phyloP scores from a whole-genome alignment of 163 green algal species.

The Scenedesmus sp. region DNA sequence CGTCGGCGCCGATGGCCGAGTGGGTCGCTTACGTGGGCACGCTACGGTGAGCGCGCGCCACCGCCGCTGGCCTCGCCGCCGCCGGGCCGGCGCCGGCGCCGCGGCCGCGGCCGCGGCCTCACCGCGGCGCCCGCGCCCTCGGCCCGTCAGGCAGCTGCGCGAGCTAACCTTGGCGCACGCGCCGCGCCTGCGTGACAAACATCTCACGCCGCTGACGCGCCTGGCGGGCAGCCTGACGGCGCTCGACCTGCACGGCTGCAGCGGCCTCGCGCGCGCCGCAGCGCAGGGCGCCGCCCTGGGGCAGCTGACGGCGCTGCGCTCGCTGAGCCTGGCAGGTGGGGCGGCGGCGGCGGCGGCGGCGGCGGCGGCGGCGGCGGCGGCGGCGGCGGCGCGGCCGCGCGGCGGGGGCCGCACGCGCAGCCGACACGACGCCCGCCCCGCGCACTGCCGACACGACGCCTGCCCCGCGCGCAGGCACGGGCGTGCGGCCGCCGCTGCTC shows the following conservation, averaged over 20 bases:
- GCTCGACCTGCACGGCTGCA: conserved; percentile 29
- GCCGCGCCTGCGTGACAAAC: conserved; percentile 26
- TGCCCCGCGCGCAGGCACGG: too few species aligned
- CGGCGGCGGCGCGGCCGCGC: too few species aligned
- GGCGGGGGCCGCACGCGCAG: too few species aligned
- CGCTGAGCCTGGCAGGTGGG: conserved; percentile 15
- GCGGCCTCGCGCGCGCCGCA: not conserved
- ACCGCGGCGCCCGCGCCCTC: not conserved
- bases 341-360: not conserved
- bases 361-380: too few species aligned
- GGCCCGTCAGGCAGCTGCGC: conserved; percentile 10
- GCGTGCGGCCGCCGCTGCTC: not conserved
- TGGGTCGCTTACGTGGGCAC: conserved; percentile 35
- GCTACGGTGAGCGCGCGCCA: too few species aligned
- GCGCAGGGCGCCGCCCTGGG: not conserved
- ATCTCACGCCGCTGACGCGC: not conserved
- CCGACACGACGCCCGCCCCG: too few species aligned
- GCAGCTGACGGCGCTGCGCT: conserved; percentile 5
- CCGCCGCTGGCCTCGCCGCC: too few species aligned
- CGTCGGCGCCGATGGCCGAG: conserved; percentile 5
- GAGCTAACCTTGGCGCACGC: not conserved
- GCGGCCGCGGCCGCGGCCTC: too few species aligned
- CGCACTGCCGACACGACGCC: too few species aligned
- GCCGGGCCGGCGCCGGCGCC: too few species aligned
- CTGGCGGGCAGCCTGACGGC: conserved; percentile 5